Base-by-base conservation (phyloP, 306 rosid genomes). In the Cucurbita ficifolia region DNA sequence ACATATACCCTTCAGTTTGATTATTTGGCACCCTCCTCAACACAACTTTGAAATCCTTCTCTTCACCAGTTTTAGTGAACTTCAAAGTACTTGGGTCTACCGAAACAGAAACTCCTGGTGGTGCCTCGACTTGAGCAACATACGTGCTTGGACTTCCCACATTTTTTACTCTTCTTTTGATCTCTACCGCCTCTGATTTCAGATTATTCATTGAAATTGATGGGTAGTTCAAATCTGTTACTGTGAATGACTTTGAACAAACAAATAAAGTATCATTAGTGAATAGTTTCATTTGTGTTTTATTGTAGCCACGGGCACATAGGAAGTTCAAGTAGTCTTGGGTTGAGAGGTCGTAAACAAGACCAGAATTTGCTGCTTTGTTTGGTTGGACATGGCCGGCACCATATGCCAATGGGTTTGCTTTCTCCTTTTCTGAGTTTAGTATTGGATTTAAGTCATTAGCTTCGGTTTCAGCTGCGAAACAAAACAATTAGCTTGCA, bases 351-450 rank as follows among this genome's bases (percentile, higher is more conserved):
- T 87, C 87, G 55, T 89, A 89, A 24, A 87, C 74, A 6, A 89
- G 90, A 54, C 92, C 92, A 0, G 92, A 92, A 58, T 82, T 59
- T 21, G 10, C 59, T 3, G 89, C 92, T 3, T 1, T 73, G 81
- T 84, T 87, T 5, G 96, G 90, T 35, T 36, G 68, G 48, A 89
- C 73, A 3, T 86, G 86, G 10, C 92, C 96, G 7, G 88, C 70
- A 5, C 96, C 96, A 7, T 81, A 87, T 1, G 24, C 82, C 39
- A 83, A 84, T 46, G 90, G 86, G n/a, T 85, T 87, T 76, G 87
- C 86, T 43, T 65, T 12, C 0, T 16, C 5, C 38, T 5, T 24
- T 6, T 11, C 17, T 6, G 45, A 5, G 68, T 10, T 35, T 10
- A n/a, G 14, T 7, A 71, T 71, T 9, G 21, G 45, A 21, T 17